Evolutionary conservation across 176 grass and related monocot genomes (phyloP), one percentile per base, ranked within the genome.

Genomic region (Oryza longistaminata): DNA sequence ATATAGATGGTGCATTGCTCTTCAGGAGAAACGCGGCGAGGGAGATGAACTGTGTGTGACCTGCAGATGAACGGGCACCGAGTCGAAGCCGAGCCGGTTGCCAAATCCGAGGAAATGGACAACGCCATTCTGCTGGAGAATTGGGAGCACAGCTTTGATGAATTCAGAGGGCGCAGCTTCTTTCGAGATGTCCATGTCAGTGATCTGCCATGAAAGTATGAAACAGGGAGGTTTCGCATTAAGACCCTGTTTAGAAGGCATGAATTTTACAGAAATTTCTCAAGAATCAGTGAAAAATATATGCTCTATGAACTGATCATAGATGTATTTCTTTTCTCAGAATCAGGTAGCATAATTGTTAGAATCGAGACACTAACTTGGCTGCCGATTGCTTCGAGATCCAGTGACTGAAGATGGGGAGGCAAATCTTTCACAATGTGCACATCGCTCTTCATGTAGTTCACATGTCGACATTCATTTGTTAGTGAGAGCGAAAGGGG

Each of bases 101-200:
- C 96, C 93, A 68, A 98, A 96, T n/a, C 93, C 96, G 79, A 95
- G 77, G 80, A 98, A 98, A 89, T 98, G 96, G 49, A 98, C 88
- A 0, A 94, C 71, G 0, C 83, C 78, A 17, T 94, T 94, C 85
- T 83, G 86, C 81, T 42, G 73, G 5, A 98, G 91, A 77, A 95
- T 72, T 17, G 96, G 96, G 68, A 94, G 91, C 2, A 92, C 81
- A 12, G 46, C 44, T 82, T 88, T 77, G 44, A 94, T 80, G 87
- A 93, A 94, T 64, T 98, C 92, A 2, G 80, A 91, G 40, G 96
- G 96, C 7, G 85, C 81, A 9, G 96, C 88, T 83, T 98, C 96
- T 87, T 98, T 98, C 45, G 69, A 70, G 25, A 98, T 90, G 49
- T 98, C 96, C 82, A 82, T 95, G 26, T 98, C 96, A 12, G 93